These are phyloP conservation scores for Orbilia blumenaviensis DNA, from an alignment of 2,329 filamentous ascomycete species.

Conservation along the genomic window DNA sequence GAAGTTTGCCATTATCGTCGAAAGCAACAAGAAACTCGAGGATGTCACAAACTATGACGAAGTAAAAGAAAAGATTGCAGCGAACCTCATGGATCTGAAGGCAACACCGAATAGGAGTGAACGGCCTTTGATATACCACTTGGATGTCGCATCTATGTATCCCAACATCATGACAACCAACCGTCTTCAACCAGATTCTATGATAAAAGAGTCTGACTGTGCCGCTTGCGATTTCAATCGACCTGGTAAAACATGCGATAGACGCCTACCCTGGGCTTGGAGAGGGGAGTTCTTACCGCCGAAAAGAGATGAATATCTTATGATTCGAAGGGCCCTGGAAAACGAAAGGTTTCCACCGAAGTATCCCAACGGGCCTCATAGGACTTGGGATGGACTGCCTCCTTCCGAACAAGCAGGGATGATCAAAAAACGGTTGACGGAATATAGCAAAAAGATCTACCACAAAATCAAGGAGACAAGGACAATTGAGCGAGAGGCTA, in stretches of 20 bases:
- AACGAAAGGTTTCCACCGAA: constrained; percentile 92
- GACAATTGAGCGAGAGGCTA: constrained; percentile 91
- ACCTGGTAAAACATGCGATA: constrained; percentile 95
- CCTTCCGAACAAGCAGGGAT: constrained; percentile 82
- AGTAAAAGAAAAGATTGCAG: constrained; percentile 81
- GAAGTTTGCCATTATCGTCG: constrained; percentile 83
- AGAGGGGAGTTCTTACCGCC: constrained; percentile 95
- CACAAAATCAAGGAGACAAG: constrained; percentile 98
- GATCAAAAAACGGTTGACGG: constrained; percentile 84
- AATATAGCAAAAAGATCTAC: constrained; percentile 98
- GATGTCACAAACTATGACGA: constrained; percentile 84
- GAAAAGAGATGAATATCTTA: constrained; percentile 98
- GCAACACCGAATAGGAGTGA: constrained; percentile 85
- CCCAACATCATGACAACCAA: constrained; percentile 99
- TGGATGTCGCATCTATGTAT: constrained; percentile 99
- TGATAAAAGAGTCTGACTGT: constrained; percentile 95
- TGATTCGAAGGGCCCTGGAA: constrained; percentile 90
- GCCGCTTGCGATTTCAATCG: constrained; percentile 98
- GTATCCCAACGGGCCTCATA: constrained; percentile 72
- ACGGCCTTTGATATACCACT: constrained; percentile 90
- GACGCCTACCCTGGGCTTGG: constrained; percentile 95
- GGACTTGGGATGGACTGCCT: constrained; percentile 82
- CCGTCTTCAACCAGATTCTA: constrained; percentile 95
- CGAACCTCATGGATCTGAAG: constrained; percentile 76
- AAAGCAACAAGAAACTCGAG: constrained; percentile 82